Percentiles rank a stretch among this genome's conserved stretches.
These are phyloP conservation scores for Coriaria nepalensis DNA, from an alignment of 306 rosid species.

Conservation along the genomic window DNA sequence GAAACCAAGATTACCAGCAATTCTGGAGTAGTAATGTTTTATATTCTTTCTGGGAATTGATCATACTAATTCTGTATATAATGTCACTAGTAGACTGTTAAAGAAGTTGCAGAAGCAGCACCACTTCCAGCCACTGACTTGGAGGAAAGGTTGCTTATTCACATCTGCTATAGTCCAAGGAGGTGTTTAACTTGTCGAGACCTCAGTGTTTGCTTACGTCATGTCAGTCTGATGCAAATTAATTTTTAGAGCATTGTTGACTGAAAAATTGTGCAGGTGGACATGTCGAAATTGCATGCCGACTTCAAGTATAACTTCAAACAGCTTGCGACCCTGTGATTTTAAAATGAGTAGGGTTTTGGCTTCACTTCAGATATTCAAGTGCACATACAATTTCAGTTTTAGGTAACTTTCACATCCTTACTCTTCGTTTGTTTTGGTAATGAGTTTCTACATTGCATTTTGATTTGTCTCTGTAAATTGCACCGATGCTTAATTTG, in stretches of 20 bases:
- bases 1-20: too few relatives aligned
- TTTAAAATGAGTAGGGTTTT: constrained; percentile 82
- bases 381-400: constrained; percentile 62
- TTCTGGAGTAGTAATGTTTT: too few relatives aligned
- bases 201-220: too few relatives aligned
- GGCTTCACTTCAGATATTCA: constrained; percentile 54
- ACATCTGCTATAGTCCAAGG: constrained; percentile 70
- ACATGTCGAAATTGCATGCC: constrained; percentile 60
- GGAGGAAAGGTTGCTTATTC: constrained; percentile 72
- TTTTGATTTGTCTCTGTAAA: too few relatives aligned
- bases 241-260: constrained; percentile 1
- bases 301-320: constrained; percentile 62
- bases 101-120: constrained; percentile 70
- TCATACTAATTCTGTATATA: background rate
- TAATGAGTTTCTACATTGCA: background rate
- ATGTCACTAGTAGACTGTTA: constrained; percentile 46
- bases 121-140: constrained; percentile 31
- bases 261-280: constrained; percentile 47
- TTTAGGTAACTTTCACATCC: constrained; percentile 44
- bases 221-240: too few relatives aligned
- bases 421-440: background rate
- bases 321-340: constrained; percentile 79
- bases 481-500: too few relatives aligned
- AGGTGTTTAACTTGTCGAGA: constrained; percentile 48
- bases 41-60: too few relatives aligned